phyloP scores from a whole-genome alignment of 2,329 filamentous ascomycete species.

The Ophiostoma fasciatum region DNA sequence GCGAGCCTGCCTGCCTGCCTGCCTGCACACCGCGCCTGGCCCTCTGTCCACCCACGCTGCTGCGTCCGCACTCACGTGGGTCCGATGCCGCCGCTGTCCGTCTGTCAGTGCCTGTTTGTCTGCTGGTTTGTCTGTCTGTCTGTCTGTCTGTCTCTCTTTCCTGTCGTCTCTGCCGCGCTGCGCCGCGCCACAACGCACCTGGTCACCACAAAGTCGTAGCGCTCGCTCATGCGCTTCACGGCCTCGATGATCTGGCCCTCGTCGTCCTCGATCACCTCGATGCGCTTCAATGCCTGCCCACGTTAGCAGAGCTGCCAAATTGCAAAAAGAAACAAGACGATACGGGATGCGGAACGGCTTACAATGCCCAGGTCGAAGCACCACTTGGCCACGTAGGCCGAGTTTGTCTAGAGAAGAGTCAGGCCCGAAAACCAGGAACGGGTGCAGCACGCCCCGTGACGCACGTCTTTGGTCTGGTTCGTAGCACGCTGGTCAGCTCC shows the following conservation, averaged over 20 bases:
- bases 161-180: too few species aligned
- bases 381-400: conserved; percentile 48
- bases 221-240: conserved; percentile 68
- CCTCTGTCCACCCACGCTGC: too few species aligned
- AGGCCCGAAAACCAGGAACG: background rate
- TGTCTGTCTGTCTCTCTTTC: too few species aligned
- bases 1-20: too few species aligned
- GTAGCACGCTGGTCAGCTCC: too few species aligned
- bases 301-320: too few species aligned
- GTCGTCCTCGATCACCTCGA: conserved; percentile 91
- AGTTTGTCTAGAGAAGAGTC: conserved; percentile 50
- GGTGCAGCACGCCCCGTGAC: background rate
- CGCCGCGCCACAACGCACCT: conserved; percentile 36
- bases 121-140: background rate
- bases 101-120: background rate
- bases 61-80: conserved; percentile 84
- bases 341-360: conserved; percentile 12
- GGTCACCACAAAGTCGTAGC: conserved; percentile 90
- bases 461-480: conserved; percentile 12
- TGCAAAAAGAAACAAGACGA: background rate
- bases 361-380: conserved; percentile 49
- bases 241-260: conserved; percentile 83
- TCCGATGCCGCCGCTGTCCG: conserved; percentile 66
- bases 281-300: conserved; percentile 45
- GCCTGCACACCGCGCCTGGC: too few species aligned